Conservation (phyloP, 176 grass and related monocot genomes). For the Ensete glaucum region DNA sequence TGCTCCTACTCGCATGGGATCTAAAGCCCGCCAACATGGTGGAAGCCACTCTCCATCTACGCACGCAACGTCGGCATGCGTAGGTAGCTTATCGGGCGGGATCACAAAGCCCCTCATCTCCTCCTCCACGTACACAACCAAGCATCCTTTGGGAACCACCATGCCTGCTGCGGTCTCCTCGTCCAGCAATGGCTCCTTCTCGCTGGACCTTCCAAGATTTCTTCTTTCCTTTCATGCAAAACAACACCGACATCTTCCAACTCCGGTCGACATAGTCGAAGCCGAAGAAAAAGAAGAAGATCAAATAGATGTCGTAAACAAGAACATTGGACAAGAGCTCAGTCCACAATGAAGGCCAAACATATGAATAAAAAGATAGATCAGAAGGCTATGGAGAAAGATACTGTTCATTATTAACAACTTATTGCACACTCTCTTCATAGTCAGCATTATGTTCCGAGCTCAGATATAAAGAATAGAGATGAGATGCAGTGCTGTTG, state of each 20-base stretch:
- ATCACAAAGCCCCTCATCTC: conserved; percentile 50
- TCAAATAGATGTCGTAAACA: no score
- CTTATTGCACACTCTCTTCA: no score
- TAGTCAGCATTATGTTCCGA: no score
- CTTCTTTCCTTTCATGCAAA: neutral
- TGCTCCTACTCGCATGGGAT: conserved; percentile 57
- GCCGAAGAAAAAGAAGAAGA: neutral
- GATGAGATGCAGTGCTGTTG: no score
- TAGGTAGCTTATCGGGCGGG: conserved; percentile 42
- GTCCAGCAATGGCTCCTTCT: conserved; percentile 6
- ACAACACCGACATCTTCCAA: neutral
- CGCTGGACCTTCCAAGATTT: neutral
- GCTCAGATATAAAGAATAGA: no score
- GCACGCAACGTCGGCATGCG: conserved; percentile 40
- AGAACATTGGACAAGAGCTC: no score
- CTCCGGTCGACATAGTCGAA: neutral
- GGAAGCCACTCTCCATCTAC: conserved; percentile 61
- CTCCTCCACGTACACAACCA: conserved; percentile 56
- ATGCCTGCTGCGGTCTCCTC: neutral
- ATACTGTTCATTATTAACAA: no score
- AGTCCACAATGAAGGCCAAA: no score
- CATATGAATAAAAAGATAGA: no score
- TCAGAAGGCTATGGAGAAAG: no score
- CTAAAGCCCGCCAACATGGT: conserved; percentile 45
- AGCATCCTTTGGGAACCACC: conserved; percentile 42